Base-by-base conservation (phyloP, 192 early-diverging fungal species). In the Entomortierella lignicola region DNA sequence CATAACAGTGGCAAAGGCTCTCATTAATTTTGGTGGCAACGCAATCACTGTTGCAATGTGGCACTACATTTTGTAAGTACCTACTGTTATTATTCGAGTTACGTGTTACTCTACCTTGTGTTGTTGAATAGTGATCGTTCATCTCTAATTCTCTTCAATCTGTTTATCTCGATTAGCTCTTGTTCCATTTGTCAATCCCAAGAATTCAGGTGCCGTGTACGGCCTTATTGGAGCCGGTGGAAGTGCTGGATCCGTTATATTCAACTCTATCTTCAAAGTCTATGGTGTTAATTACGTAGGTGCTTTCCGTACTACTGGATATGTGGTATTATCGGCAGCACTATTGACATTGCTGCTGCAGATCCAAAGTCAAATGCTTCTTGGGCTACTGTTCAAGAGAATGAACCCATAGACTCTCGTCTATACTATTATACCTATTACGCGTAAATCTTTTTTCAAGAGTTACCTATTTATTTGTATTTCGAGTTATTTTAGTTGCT, bases 141-240 rank as follows among this genome's bases (percentile, higher is more conserved):
- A 20, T 3, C 17, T 12, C 55, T 57, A 27, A 57, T 10, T 43
- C 43, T 18, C 17, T 32, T 42, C 8, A 13, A 20, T 17, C 7
- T 54, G 2, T 54, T 43, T 21, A 1, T 47, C 31, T 57, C 25
- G 12, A 8, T 53, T 42, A 70, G 68, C 58, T 20, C 73, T 92
- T 27, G 90, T 91, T 18, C 89, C 90, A n/a, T 88, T 81, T 63
- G 75, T 88, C 21, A 83, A 83, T 50, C 80, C 84, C 2, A 53
- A 34, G 21, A 75, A 71, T 31, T 81, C 66, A 51, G 90, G 90
- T 11, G 61, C 71, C 4, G 80, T 83, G 1, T 84, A 86, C 26
- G 90, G 90, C 13, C 72, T 92, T 29, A 70, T 92, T 54, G 90
- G 90, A 18, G 87, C 90, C 12, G 87, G 85, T 23, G 90, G 90